Conservation (phyloP, 2,329 filamentous ascomycete genomes). For the Cladosporium sp. region DNA sequence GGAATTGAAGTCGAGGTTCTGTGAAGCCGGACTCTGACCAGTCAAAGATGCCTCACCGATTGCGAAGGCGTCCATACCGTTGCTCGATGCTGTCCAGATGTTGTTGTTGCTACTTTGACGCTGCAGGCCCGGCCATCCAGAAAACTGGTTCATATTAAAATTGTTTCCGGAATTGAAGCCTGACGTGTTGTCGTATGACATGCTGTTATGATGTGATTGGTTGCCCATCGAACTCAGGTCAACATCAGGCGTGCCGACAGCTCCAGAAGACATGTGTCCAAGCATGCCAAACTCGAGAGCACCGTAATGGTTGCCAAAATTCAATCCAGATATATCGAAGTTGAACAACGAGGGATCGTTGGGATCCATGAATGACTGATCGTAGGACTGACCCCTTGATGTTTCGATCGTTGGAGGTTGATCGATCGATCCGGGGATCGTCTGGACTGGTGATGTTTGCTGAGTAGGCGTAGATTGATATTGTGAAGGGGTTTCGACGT, state of each 20-base stretch:
- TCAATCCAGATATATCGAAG: slow-evolving; percentile 89
- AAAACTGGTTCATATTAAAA: slow-evolving; percentile 22
- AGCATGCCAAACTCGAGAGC: slow-evolving; percentile 95
- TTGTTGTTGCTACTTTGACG: slow-evolving; percentile 41
- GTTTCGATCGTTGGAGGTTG: slow-evolving; percentile 25
- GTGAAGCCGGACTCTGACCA: slow-evolving; percentile 55
- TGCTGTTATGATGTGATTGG: slow-evolving; percentile 24
- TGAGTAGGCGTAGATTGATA: slow-evolving; percentile 57
- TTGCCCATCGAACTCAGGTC: slow-evolving; percentile 29
- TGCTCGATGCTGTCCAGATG: slow-evolving; percentile 40
- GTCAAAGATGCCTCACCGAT: slow-evolving; percentile 57
- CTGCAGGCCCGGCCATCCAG: slow-evolving; percentile 32
- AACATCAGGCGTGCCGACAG: slow-evolving; percentile 39
- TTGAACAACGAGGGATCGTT: slow-evolving; percentile 93
- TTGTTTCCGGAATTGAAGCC: slow-evolving; percentile 21
- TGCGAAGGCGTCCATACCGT: slow-evolving; percentile 51
- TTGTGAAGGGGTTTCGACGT: slow-evolving; percentile 59
- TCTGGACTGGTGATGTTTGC: slow-evolving; percentile 40
- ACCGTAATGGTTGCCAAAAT: slow-evolving; percentile 94
- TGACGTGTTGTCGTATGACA: slow-evolving; percentile 27
- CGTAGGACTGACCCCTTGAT: slow-evolving; percentile 43
- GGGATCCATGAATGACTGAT: slow-evolving; percentile 70
- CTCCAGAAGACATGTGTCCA: slow-evolving; percentile 90
- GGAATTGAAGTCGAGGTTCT: slow-evolving; percentile 44
- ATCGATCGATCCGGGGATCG: slow-evolving; percentile 45